Evolutionary conservation across 2,329 filamentous ascomycete species (phyloP).

Genomic region (Fusarium clavum): DNA sequence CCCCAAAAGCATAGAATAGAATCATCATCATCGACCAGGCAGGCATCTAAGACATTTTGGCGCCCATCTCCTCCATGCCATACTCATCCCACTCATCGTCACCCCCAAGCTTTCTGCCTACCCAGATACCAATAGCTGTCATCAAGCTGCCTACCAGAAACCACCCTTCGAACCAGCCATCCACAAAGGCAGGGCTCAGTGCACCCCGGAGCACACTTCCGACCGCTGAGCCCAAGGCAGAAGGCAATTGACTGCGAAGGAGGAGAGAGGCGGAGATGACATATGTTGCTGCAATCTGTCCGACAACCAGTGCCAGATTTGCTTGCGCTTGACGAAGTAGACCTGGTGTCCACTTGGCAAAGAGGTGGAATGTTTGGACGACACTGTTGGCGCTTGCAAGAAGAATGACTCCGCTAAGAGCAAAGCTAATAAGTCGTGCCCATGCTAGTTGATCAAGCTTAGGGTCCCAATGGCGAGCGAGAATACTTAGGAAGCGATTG

Average conservation of each 20-base stretch:
- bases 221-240: slow-evolving; percentile 80
- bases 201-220: slow-evolving; percentile 82
- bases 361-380: slow-evolving; percentile 85
- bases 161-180: slow-evolving; percentile 90
- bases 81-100: slow-evolving; percentile 72
- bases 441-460: slow-evolving; percentile 84
- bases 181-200: slow-evolving; percentile 68
- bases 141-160: slow-evolving; percentile 76
- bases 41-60: slow-evolving; percentile 66
- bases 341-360: slow-evolving; percentile 78
- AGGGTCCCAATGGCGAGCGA: slow-evolving; percentile 87
- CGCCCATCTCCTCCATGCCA: slow-evolving; percentile 75
- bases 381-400: slow-evolving; percentile 84
- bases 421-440: slow-evolving; percentile 86
- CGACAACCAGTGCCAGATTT: slow-evolving; percentile 81
- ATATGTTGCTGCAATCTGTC: slow-evolving; percentile 85
- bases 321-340: slow-evolving; percentile 80
- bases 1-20: slow-evolving; percentile 13
- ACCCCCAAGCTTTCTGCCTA: slow-evolving; percentile 71
- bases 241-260: slow-evolving; percentile 80
- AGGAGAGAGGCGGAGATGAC: slow-evolving; percentile 84
- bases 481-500: slow-evolving; percentile 81
- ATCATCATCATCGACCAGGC: neutral
- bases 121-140: slow-evolving; percentile 78
- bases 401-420: slow-evolving; percentile 85